Conservation (phyloP, 2,329 filamentous ascomycete genomes). For the Fusarium stilboides region DNA sequence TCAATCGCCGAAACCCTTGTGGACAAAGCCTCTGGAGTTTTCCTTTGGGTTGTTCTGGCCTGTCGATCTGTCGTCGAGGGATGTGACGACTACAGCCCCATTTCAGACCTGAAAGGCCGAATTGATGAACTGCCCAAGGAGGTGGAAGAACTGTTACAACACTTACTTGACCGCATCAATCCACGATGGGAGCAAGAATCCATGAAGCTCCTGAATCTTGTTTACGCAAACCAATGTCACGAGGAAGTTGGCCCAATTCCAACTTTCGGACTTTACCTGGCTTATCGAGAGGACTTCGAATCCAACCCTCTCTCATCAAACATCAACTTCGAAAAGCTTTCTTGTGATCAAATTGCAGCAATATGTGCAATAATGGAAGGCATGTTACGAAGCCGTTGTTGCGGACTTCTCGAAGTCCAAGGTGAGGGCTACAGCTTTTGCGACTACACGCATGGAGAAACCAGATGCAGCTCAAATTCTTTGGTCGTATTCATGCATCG, state of each 20-base stretch:
- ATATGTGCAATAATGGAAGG: not conserved
- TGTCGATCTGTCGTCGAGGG: not conserved
- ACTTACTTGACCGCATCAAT: not conserved
- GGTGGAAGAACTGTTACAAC: not conserved
- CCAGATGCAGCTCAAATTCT: no score
- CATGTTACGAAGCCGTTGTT: not conserved
- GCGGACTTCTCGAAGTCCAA: not conserved
- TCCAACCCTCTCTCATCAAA: rapidly evolving
- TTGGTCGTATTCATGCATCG: not conserved
- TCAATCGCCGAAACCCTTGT: not conserved
- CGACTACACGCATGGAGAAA: no score
- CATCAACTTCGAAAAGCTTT: rapidly evolving
- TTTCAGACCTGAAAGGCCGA: not conserved
- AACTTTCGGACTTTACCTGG: rapidly evolving
- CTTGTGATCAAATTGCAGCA: rapidly evolving
- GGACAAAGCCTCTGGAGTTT: not conserved
- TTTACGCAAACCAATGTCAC: not conserved
- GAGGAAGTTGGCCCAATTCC: not conserved
- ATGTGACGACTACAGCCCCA: not conserved
- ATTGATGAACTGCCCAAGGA: not conserved
- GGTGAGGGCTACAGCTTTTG: no score
- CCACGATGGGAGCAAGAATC: not conserved
- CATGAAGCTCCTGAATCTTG: not conserved
- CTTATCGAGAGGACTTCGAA: rapidly evolving
- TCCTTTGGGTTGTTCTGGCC: not conserved